Evolutionary conservation across 2,329 filamentous ascomycete genomes (phyloP).

Genomic region (Tolypocladium paradoxum): DNA sequence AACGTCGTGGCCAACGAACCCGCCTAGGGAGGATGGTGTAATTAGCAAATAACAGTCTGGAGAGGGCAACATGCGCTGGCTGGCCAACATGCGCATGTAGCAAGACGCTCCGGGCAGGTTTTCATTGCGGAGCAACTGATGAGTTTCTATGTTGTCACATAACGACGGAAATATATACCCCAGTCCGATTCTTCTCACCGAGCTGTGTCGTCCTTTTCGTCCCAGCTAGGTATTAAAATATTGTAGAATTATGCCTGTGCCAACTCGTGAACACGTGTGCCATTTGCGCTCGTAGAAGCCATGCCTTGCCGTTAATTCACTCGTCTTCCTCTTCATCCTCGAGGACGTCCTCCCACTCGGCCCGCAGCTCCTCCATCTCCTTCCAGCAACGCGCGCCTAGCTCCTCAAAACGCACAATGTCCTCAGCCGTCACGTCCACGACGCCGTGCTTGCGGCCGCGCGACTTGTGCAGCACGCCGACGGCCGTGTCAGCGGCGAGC

Average conservation of each 20-base stretch:
- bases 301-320: neutral
- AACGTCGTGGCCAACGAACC: neutral
- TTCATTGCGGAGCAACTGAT: neutral
- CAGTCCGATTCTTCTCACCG: neutral
- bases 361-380: constrained; percentile 61
- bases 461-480: constrained; percentile 37
- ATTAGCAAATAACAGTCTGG: neutral
- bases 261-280: too few relatives aligned
- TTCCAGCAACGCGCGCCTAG: constrained; percentile 53
- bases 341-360: constrained; percentile 47
- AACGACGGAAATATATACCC: neutral
- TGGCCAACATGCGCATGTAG: neutral
- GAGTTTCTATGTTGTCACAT: neutral
- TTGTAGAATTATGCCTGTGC: neutral
- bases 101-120: neutral
- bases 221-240: neutral
- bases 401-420: constrained; percentile 49
- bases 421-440: constrained; percentile 48
- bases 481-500: constrained; percentile 29
- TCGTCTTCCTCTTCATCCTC: constrained; percentile 3
- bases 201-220: neutral
- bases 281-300: neutral
- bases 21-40: neutral
- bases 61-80: neutral
- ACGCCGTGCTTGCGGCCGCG: constrained; percentile 50